phyloP scores from a whole-genome alignment of 495 filamentous ascomycete species.

The Aspergillus kassunensis region DNA sequence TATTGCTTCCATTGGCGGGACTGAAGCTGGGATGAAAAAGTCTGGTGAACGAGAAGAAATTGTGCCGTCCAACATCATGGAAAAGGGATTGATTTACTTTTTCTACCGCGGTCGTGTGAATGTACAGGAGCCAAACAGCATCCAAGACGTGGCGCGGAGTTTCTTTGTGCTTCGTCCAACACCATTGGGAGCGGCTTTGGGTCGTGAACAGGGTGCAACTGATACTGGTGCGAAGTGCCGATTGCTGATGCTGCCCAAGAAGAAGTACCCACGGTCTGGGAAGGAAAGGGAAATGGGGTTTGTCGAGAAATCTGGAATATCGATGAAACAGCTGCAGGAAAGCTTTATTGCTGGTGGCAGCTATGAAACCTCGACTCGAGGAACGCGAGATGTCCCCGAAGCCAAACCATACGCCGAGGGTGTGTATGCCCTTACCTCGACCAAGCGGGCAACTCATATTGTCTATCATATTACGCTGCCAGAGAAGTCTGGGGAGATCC shows the following conservation, averaged over 20 bases:
- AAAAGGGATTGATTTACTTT: conserved; percentile 95
- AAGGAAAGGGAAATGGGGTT: conserved; percentile 76
- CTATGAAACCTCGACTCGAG: conserved; percentile 75
- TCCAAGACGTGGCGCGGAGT: conserved; percentile 71
- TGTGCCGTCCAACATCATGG: conserved; percentile 71
- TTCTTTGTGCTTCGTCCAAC: conserved; percentile 82
- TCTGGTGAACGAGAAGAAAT: conserved; percentile 48
- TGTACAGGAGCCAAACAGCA: conserved; percentile 63
- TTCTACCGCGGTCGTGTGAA: conserved; percentile 78
- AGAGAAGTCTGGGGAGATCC: conserved; percentile 61
- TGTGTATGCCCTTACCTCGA: conserved; percentile 77
- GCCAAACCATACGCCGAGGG: conserved; percentile 78
- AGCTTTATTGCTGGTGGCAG: conserved; percentile 61
- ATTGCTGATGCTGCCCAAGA: conserved; percentile 80
- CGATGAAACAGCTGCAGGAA: conserved; percentile 68
- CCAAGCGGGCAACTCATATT: conserved; percentile 68
- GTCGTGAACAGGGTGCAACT: conserved; percentile 53
- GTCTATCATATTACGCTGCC: conserved; percentile 84
- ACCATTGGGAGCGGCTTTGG: conserved; percentile 63
- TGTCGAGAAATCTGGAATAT: conserved; percentile 70
- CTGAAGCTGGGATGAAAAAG: conserved; percentile 27
- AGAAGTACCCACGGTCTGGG: conserved; percentile 68
- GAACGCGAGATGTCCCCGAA: conserved; percentile 64
- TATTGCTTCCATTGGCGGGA: not conserved
- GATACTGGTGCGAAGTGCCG: conserved; percentile 59